Evolutionary conservation across 345 rosid genomes (phyloP).

Genomic region (Streptanthus diversifolius): DNA sequence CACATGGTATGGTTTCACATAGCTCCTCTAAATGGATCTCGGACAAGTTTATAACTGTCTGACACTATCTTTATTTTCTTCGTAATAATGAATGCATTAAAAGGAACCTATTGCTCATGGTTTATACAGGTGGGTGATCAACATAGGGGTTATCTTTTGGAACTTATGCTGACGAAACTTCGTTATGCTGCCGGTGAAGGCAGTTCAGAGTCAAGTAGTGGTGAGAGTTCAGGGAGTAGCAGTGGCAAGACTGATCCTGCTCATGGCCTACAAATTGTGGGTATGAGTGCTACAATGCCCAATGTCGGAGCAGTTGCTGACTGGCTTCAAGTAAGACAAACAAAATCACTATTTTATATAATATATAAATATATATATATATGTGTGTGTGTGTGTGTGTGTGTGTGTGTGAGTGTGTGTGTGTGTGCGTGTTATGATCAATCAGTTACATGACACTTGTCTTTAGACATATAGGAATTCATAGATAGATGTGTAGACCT

Average conservation of each 20-base stretch:
- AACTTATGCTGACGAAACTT: conserved; percentile 91
- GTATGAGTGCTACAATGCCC: conserved; percentile 99
- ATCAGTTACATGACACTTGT: conserved; percentile 1
- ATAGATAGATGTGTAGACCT: neutral
- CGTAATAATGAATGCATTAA: conserved; percentile 5
- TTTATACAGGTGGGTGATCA: conserved; percentile 86
- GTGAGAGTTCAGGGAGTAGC: conserved; percentile 83
- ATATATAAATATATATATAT: neutral
- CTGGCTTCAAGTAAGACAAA: conserved; percentile 87
- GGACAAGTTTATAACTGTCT: conserved; percentile 15
- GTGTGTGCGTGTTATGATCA: neutral
- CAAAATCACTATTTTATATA: neutral
- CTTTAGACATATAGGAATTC: neutral
- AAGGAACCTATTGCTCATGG: conserved; percentile 17
- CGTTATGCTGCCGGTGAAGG: conserved; percentile 98
- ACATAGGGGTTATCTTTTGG: conserved; percentile 93
- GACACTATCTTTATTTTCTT: conserved; percentile 20
- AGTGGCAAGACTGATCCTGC: conserved; percentile 75
- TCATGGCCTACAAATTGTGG: conserved; percentile 92
- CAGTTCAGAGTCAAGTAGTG: conserved; percentile 64
- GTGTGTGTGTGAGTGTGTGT: neutral
- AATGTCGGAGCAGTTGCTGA: conserved; percentile 95
- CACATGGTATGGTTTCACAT: conserved; percentile 67
- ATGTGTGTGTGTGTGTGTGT: neutral
- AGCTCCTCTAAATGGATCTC: conserved; percentile 13